A percentile compares a stretch with the other conserved stretches of the same genome.
These are phyloP conservation scores for Xylariaceae sp. DNA, from an alignment of 2,329 filamentous ascomycete species.

Conservation along the genomic window DNA sequence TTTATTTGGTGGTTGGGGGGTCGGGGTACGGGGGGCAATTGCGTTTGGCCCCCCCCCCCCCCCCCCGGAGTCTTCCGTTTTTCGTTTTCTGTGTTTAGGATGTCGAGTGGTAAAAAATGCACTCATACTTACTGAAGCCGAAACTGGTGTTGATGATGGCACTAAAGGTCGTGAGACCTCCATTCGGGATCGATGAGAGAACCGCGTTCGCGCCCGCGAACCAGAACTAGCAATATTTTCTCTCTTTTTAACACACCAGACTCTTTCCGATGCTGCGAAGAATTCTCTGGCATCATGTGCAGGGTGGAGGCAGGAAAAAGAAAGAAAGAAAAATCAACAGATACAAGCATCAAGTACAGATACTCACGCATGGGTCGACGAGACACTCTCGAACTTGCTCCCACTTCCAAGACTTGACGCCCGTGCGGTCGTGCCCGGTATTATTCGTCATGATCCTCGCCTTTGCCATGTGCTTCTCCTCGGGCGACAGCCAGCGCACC, in stretches of 20 bases:
- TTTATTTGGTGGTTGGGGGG: too few species aligned
- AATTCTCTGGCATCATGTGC: too few species aligned
- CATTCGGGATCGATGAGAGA: constrained; percentile 33
- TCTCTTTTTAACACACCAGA: too few species aligned
- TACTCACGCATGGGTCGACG: constrained; percentile 29
- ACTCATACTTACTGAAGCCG: constrained; percentile 31
- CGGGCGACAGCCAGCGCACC: constrained; percentile 32
- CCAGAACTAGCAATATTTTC: constrained; percentile 28
- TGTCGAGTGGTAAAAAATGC: too few species aligned
- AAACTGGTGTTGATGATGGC: constrained; percentile 32
- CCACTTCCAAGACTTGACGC: constrained; percentile 35
- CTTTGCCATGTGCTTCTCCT: constrained; percentile 35
- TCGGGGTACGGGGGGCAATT: too few species aligned
- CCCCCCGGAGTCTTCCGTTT: too few species aligned
- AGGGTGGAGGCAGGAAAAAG: too few species aligned
- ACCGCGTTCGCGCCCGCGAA: constrained; percentile 35
- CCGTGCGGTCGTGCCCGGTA: constrained; percentile 34
- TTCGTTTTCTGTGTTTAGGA: too few species aligned
- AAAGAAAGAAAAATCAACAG: too few species aligned
- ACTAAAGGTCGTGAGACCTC: constrained; percentile 32
- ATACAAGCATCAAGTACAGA: too few species aligned
- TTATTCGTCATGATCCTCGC: constrained; percentile 33
- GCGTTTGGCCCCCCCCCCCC: too few species aligned
- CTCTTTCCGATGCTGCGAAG: too few species aligned
- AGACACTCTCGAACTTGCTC: constrained; percentile 33